Evolutionary conservation across 2,329 filamentous ascomycete species (phyloP).

Genomic region (Stachybotrys chlorohalonatus): DNA sequence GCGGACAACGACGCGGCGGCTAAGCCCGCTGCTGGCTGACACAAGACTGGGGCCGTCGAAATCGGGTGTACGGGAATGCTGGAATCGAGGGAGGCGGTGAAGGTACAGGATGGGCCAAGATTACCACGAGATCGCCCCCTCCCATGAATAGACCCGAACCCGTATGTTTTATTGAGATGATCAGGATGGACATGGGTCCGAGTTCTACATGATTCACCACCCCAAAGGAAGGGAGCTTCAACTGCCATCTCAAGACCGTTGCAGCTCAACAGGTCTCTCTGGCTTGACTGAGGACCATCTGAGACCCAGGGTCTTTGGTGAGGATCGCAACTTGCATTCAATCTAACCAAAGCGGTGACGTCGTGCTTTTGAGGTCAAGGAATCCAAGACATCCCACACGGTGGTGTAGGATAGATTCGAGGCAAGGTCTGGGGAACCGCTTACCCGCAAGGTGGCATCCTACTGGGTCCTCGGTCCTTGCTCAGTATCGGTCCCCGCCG

Average conservation of each 20-base stretch:
- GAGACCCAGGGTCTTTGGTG: too few relatives aligned
- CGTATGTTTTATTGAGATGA: neutral
- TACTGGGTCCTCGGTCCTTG: neutral
- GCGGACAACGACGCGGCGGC: neutral
- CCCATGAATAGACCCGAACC: neutral
- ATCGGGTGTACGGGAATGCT: neutral
- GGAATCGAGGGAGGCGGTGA: neutral
- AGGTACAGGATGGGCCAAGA: neutral
- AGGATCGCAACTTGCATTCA: neutral
- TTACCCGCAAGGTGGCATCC: neutral
- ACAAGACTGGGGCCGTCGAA: neutral
- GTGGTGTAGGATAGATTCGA: neutral
- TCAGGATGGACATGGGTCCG: neutral
- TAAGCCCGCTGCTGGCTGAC: neutral
- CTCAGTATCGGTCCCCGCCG: too few relatives aligned
- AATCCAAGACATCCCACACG: neutral
- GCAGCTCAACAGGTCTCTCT: too few relatives aligned
- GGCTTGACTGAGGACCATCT: too few relatives aligned
- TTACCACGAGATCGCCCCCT: neutral
- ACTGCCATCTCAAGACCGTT: too few relatives aligned
- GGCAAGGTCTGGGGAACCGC: neutral
- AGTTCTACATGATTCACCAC: too few relatives aligned
- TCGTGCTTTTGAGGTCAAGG: neutral
- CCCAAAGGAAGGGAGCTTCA: too few relatives aligned
- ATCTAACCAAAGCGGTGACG: neutral